Evolutionary conservation across 148 eudicot species (phyloP).

Genomic region (Camellia japonica): DNA sequence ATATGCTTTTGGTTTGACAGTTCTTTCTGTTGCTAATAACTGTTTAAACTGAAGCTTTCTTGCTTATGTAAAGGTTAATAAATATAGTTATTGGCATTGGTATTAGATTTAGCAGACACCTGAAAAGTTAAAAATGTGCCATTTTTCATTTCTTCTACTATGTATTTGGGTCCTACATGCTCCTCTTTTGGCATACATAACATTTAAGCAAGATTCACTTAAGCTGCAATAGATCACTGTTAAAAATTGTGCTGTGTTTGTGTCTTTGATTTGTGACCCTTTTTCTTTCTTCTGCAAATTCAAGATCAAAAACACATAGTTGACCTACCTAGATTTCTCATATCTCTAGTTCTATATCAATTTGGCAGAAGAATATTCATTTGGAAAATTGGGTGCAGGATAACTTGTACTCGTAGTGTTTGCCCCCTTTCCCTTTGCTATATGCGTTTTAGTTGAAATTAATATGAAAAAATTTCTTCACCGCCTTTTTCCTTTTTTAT

Average conservation of each 20-base stretch:
- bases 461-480: neutral
- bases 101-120: neutral
- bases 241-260: no score
- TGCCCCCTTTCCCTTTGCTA: neutral
- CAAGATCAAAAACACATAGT: no score
- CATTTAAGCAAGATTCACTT: neutral
- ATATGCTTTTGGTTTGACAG: no score
- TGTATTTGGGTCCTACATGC: conserved; percentile 1
- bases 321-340: neutral
- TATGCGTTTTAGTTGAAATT: neutral
- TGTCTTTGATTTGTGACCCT: no score
- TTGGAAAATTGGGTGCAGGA: neutral
- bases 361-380: neutral
- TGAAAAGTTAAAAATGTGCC: neutral
- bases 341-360: neutral
- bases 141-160: no score
- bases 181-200: neutral
- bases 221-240: neutral
- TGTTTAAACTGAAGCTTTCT: no score
- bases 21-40: neutral
- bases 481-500: neutral
- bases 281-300: no score
- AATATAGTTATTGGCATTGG: neutral
- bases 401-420: no score
- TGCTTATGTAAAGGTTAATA: neutral